phyloP scores from a whole-genome alignment of 345 rosid species.

The Ceriops decandra region DNA sequence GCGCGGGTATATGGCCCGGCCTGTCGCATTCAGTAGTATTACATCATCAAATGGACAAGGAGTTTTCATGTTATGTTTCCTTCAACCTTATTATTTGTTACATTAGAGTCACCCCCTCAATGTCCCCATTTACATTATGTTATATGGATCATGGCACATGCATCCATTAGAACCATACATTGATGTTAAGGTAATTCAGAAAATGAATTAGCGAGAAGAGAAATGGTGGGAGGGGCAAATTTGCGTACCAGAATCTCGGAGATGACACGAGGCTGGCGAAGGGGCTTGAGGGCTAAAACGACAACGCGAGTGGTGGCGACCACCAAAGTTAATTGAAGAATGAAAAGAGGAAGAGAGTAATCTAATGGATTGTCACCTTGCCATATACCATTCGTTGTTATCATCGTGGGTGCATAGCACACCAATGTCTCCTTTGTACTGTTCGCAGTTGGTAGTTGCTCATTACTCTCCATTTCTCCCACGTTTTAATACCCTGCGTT shows the following conservation, averaged over 20 bases:
- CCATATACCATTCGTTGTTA: conserved; percentile 94
- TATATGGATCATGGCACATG: background rate
- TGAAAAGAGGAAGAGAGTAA: conserved; percentile 85
- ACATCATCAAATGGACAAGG: no score
- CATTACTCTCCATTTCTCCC: background rate
- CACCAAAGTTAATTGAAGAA: conserved; percentile 71
- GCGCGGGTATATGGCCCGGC: no score
- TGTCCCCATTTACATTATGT: no score
- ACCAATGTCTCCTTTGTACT: conserved; percentile 41
- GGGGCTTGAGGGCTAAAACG: conserved; percentile 66
- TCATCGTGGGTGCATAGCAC: conserved; percentile 85
- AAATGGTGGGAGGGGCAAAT: background rate
- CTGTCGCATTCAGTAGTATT: no score
- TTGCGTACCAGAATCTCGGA: conserved; percentile 71
- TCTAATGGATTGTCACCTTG: conserved; percentile 96
- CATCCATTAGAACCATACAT: background rate
- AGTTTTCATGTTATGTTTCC: no score
- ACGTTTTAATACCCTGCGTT: no score
- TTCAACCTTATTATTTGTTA: no score
- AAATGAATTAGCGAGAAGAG: background rate
- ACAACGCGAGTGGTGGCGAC: conserved; percentile 65
- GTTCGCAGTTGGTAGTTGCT: conserved; percentile 7
- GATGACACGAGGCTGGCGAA: conserved; percentile 89
- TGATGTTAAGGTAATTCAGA: background rate
- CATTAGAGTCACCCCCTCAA: no score